phyloP scores from a whole-genome alignment of 75 land plant species.

The Selaginella tamariscina region DNA sequence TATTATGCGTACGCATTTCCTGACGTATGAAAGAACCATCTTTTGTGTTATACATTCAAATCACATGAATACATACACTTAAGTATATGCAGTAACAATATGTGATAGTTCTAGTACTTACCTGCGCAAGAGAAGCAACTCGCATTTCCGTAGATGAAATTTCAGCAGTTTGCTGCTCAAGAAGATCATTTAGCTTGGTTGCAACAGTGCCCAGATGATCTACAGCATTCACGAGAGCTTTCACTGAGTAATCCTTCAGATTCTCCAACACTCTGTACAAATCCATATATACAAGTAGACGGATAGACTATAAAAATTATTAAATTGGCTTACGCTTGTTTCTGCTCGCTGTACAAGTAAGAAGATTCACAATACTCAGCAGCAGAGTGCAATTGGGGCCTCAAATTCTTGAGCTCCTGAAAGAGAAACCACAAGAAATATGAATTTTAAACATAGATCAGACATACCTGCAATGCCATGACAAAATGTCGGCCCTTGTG shows the following conservation, averaged over 20 bases:
- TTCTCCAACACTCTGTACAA: slow-evolving; percentile 77
- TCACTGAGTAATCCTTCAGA: slow-evolving; percentile 86
- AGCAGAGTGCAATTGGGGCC: slow-evolving; percentile 63
- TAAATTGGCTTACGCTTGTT: slow-evolving; percentile 42
- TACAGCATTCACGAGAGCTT: slow-evolving; percentile 96
- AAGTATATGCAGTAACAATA: neutral
- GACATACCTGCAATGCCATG: slow-evolving; percentile 1
- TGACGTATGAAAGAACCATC: neutral
- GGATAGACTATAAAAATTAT: too few species aligned
- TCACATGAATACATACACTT: neutral
- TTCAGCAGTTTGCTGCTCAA: slow-evolving; percentile 69
- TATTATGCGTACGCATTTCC: neutral
- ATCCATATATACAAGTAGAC: too few species aligned
- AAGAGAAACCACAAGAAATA: neutral
- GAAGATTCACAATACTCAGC: slow-evolving; percentile 76
- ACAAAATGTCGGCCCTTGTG: neutral
- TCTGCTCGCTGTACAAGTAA: slow-evolving; percentile 47
- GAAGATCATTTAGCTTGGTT: slow-evolving; percentile 72
- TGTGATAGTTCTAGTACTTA: slow-evolving; percentile 11
- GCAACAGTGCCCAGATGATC: slow-evolving; percentile 99
- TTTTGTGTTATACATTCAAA: too few species aligned
- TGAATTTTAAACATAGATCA: too few species aligned
- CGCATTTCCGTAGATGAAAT: slow-evolving; percentile 54
- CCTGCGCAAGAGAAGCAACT: slow-evolving; percentile 66
- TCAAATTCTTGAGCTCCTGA: slow-evolving; percentile 68